Evolutionary conservation across 1,284 basidiomycete species (phyloP), one percentile per base, ranked within the genome.

Genomic region (Cutaneotrichosporon arboriforme): DNA sequence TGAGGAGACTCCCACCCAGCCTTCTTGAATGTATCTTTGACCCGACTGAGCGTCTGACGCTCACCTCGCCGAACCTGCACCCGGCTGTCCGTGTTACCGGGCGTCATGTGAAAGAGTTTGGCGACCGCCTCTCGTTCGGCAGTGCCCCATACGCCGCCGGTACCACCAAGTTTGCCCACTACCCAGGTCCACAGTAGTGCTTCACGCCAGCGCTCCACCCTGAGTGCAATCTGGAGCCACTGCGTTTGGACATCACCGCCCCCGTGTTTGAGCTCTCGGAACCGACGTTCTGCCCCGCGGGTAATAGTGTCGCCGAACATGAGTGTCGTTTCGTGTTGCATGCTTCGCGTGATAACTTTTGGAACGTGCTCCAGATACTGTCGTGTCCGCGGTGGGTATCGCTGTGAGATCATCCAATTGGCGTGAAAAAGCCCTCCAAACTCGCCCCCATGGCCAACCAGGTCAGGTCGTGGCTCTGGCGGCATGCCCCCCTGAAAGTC

Each of bases 321-420:
- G 36, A 73, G 37, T 21, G 61, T 68, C 4, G 68, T 66, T 49
- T 75, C 73, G 49, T 72, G 69, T 40, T 72, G 73, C 4, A 75
- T 49, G n/a, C 65, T 62, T n/a, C 69, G 58, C 1, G 69, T 70
- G 46, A 73, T 68, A 43, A 68, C 64, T 42, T 72, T 72, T 3
- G 73, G 73, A 0, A 68, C 65, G 47, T 75, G 72, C 2, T 65
- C 62, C 55, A 73, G 66, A 54, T 73, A 75, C 0, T 68, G 72
- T n/a, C 72, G 59, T 4, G 65, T 47, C 9, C 72, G 62, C 18
- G 52, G 52, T 4, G 72, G 72, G 53, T 69, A 75, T 12, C 72
- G 62, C 36, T 67, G 54, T 15, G 71, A 73, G 3, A 75, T 55
- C 3, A 70, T 48, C 38, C 58, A 66, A 50, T 73, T 75, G 35